Percentiles rank a stretch among this genome's conserved stretches.
phyloP scores from a whole-genome alignment of 2,329 filamentous ascomycete species.

The Grosmannia huntii region DNA sequence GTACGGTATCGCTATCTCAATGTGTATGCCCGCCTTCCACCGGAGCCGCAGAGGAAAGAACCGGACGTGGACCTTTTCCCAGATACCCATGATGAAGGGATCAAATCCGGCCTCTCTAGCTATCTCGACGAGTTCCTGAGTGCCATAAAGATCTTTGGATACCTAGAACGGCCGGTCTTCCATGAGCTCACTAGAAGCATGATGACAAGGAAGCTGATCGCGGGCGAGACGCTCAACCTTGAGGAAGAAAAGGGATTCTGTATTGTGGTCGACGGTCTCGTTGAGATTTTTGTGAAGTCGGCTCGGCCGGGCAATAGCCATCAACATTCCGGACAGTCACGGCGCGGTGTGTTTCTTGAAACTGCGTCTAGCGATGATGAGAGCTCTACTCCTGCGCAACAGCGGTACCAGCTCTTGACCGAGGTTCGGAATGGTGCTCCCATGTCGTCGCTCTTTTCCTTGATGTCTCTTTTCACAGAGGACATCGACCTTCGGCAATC shows the following conservation, averaged over 20 bases:
- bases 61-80: conserved; percentile 92
- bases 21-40: conserved; percentile 88
- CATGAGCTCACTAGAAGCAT: conserved; percentile 95
- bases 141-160: conserved; percentile 98
- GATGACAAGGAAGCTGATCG: conserved; percentile 94
- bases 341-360: conserved; percentile 27
- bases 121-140: conserved; percentile 97
- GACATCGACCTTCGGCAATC: conserved; percentile 69
- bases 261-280: conserved; percentile 86
- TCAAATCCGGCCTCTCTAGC: conserved; percentile 84
- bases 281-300: conserved; percentile 97
- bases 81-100: conserved; percentile 78
- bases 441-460: conserved; percentile 97
- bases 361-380: conserved; percentile 28
- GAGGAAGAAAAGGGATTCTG: conserved; percentile 99
- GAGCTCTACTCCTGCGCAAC: conserved; percentile 50
- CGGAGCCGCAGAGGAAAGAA: conserved; percentile 91
- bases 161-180: conserved; percentile 90
- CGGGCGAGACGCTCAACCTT: conserved; percentile 84
- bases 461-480: conserved; percentile 92
- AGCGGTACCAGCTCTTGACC: conserved; percentile 87
- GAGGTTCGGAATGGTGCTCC: conserved; percentile 96
- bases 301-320: conserved; percentile 27
- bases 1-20: conserved; percentile 92
- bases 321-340: conserved; percentile 16